Evolutionary conservation across 2,329 filamentous ascomycete genomes (phyloP).

Genomic region (Chrysosporium keratinophilum): DNA sequence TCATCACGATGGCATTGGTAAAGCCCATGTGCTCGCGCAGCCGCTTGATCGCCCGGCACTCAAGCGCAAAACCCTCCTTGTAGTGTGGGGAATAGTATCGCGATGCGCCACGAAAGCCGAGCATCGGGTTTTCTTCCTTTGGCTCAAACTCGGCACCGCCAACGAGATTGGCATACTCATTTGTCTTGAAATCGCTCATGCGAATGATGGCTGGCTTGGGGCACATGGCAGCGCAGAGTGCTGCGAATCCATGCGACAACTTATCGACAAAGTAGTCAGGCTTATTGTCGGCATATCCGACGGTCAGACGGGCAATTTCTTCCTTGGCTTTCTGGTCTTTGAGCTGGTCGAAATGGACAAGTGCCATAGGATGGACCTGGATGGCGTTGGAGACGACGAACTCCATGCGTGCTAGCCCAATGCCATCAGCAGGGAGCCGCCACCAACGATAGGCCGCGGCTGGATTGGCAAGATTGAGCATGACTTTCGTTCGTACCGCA

Average conservation of each 20-base stretch:
- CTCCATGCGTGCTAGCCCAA: conserved; percentile 3
- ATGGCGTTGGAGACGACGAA: conserved; percentile 1
- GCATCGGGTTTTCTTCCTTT: conserved; percentile 34
- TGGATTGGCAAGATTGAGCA: conserved; percentile 2
- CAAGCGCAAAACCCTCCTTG: conserved; percentile 32
- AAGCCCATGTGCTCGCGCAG: conserved; percentile 19
- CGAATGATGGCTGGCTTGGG: conserved; percentile 3
- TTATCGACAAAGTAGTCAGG: conserved; percentile 2
- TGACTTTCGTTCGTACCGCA: background rate
- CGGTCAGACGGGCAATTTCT: background rate
- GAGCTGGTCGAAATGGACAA: background rate
- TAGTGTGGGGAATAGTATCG: conserved; percentile 35
- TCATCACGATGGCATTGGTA: conserved; percentile 7
- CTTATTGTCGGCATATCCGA: background rate
- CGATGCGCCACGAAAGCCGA: conserved; percentile 35
- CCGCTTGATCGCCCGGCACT: conserved; percentile 32
- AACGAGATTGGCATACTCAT: conserved; percentile 22
- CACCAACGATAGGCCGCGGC: conserved; percentile 1
- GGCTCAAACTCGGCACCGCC: conserved; percentile 34
- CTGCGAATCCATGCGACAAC: background rate
- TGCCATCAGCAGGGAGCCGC: conserved; percentile 1
- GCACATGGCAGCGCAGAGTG: background rate
- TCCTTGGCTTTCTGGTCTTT: conserved; percentile 2
- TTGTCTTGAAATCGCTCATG: conserved; percentile 7
- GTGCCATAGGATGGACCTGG: conserved; percentile 1